Evolutionary conservation across 257 asterid species (phyloP).

Genomic region (Solanum lignicaule): DNA sequence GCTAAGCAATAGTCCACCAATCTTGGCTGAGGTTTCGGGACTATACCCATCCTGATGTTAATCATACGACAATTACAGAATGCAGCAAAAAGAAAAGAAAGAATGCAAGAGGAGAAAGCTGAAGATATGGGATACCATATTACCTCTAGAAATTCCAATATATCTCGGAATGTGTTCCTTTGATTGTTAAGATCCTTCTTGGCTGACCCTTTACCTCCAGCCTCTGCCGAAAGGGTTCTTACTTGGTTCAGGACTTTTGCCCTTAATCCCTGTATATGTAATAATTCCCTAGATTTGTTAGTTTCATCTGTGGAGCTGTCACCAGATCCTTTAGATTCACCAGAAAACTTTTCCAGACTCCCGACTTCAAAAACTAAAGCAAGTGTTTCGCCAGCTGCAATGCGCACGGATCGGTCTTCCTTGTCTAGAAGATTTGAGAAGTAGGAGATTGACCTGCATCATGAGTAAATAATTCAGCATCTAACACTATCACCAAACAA

Average conservation of each 20-base stretch:
- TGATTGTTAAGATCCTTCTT: slow-evolving; percentile 91
- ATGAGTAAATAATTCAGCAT: background rate
- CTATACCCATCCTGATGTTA: slow-evolving; percentile 51
- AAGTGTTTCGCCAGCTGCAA: slow-evolving; percentile 94
- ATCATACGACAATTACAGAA: background rate
- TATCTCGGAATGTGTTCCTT: slow-evolving; percentile 74
- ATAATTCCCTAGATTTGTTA: slow-evolving; percentile 37
- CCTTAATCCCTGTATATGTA: slow-evolving; percentile 60
- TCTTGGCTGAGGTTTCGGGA: slow-evolving; percentile 62
- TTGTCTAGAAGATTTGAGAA: slow-evolving; percentile 68
- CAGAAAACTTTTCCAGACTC: slow-evolving; percentile 66
- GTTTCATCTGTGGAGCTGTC: slow-evolving; percentile 41
- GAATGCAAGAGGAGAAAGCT: background rate
- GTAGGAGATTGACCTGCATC: slow-evolving; percentile 61
- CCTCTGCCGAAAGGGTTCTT: slow-evolving; percentile 64
- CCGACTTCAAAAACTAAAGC: slow-evolving; percentile 79
- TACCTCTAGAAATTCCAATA: slow-evolving; percentile 85
- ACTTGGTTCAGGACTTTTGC: slow-evolving; percentile 68
- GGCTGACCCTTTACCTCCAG: slow-evolving; percentile 87
- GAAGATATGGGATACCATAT: background rate
- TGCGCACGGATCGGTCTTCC: slow-evolving; percentile 79
- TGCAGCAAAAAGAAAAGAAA: background rate
- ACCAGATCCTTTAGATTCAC: slow-evolving; percentile 39
- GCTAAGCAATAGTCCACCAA: slow-evolving; percentile 66
- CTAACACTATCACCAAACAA: background rate